phyloP scores from a whole-genome alignment of 1,284 basidiomycete genomes.

The Ustanciosporium gigantosporum region DNA sequence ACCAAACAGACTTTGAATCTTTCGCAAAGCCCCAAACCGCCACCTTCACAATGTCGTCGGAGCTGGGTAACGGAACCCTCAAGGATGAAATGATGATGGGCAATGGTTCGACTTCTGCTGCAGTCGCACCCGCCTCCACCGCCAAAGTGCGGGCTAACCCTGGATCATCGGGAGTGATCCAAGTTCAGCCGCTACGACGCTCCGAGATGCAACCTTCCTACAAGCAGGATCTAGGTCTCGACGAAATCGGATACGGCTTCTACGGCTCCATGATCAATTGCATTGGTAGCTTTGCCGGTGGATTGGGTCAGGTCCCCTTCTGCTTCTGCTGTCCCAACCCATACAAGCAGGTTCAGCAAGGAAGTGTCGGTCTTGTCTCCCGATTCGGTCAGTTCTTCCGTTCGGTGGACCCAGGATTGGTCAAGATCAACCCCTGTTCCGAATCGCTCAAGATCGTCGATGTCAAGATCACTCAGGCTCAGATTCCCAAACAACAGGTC shows the following conservation, averaged over 20 bases:
- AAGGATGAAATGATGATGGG: too few species aligned
- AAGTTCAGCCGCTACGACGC: slow-evolving; percentile 77
- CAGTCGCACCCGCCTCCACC: too few species aligned
- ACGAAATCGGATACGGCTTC: slow-evolving; percentile 40
- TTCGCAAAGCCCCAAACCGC: too few species aligned
- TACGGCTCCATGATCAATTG: slow-evolving; percentile 50
- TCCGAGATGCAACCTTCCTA: slow-evolving; percentile 64
- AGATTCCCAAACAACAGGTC: slow-evolving; percentile 78
- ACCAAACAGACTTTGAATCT: too few species aligned
- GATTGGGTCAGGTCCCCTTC: slow-evolving; percentile 74
- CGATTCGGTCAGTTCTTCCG: slow-evolving; percentile 92
- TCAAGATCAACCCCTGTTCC: slow-evolving; percentile 88
- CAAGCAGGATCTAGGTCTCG: slow-evolving; percentile 49
- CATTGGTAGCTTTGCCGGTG: slow-evolving; percentile 35
- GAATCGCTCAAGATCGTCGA: slow-evolving; percentile 71
- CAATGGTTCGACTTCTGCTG: too few species aligned
- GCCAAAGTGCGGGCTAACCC: too few species aligned
- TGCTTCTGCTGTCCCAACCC: slow-evolving; percentile 71
- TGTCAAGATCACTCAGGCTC: slow-evolving; percentile 88
- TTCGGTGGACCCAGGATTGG: slow-evolving; percentile 87
- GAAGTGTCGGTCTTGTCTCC: slow-evolving; percentile 85
- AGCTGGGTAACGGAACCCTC: too few species aligned
- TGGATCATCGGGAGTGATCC: slow-evolving; percentile 6
- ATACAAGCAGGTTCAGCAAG: slow-evolving; percentile 75
- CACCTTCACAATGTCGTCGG: too few species aligned